Evolutionary conservation across 2,329 filamentous ascomycete genomes (phyloP).

Genomic region (Trichophyton rubrum): DNA sequence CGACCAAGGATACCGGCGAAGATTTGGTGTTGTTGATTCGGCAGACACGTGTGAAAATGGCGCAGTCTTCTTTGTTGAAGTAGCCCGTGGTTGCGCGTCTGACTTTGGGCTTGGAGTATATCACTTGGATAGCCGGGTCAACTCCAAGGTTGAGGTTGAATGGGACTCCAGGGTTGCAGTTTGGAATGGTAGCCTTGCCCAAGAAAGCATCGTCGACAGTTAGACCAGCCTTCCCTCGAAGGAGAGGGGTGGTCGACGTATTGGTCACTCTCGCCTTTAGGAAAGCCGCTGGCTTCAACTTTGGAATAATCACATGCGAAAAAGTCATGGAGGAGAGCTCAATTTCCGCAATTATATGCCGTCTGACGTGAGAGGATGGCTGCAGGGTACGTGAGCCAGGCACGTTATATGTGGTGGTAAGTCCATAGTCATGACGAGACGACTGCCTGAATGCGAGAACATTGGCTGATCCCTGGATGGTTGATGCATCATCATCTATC

Average conservation of each 20-base stretch:
- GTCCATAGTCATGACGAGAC: slow-evolving; percentile 28
- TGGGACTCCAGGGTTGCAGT: slow-evolving; percentile 18
- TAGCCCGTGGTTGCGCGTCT: slow-evolving; percentile 18
- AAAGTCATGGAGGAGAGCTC: slow-evolving; percentile 25
- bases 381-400: slow-evolving; percentile 27
- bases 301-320: slow-evolving; percentile 29
- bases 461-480: slow-evolving; percentile 11
- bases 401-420: slow-evolving; percentile 32
- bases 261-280: slow-evolving; percentile 31
- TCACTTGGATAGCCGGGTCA: slow-evolving; percentile 22
- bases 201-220: slow-evolving; percentile 23
- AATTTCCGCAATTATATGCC: slow-evolving; percentile 29
- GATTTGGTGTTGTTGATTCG: slow-evolving; percentile 23
- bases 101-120: slow-evolving; percentile 21
- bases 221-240: slow-evolving; percentile 18
- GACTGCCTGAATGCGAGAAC: slow-evolving; percentile 25
- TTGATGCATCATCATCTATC: slow-evolving; percentile 13
- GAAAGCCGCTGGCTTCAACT: slow-evolving; percentile 29
- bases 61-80: slow-evolving; percentile 22
- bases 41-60: slow-evolving; percentile 21
- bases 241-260: slow-evolving; percentile 22
- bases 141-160: slow-evolving; percentile 24
- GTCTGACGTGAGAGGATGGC: slow-evolving; percentile 24
- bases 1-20: slow-evolving; percentile 17
- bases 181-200: slow-evolving; percentile 18